Base-by-base conservation (phyloP, 495 filamentous ascomycete species). In the Glutinoglossum americanum region DNA sequence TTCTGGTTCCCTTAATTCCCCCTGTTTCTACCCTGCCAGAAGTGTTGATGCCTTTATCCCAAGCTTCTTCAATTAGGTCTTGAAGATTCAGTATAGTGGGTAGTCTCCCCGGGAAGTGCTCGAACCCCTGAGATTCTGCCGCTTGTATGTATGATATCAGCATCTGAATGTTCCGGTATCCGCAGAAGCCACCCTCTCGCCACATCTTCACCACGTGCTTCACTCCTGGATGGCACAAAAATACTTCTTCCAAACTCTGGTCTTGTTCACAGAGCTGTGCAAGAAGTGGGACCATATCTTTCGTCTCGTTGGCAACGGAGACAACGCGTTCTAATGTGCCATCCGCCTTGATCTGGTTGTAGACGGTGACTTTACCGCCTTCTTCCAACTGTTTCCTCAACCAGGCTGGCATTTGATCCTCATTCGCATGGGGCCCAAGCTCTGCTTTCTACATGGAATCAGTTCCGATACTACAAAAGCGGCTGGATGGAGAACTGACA, bases 151-250 rank as follows among this genome's bases (percentile, higher is more conserved):
- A 90, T 2, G 89, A 89, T 19, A 82, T 71, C 59, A 95, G 65
- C 87, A 95, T 94, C 64, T 98, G 92, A 44, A 96, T 94, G 66
- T 95, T 98, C 10, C 92, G 76, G 64, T 96, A 98, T n/a, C 92
- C 57, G 23, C 92, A 98, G 69, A 97, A 98, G 0, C 87, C 87
- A 35, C 89, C 84, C 68, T 94, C 89, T 37, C 72, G 76, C 10
- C 74, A 74, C 39, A 94, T 73, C 62, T 94, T 95, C 51, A 82
- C 83, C 19, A 98, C 76, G 65, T 96, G 89, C 39, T 79, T 77
- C 0, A 86, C 83, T 28, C 71, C 73, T 7, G 85, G 76, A 61
- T 87, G 79, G 66, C 92, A 97, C 30, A 94, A 68, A 62, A 86
- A 95, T 3, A 85, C 85, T 57, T 79, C 77, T 35, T 76, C 69